Evolutionary conservation across 768 basidiomycete genomes (phyloP).

Genomic region (Phanerochaete carnosa): DNA sequence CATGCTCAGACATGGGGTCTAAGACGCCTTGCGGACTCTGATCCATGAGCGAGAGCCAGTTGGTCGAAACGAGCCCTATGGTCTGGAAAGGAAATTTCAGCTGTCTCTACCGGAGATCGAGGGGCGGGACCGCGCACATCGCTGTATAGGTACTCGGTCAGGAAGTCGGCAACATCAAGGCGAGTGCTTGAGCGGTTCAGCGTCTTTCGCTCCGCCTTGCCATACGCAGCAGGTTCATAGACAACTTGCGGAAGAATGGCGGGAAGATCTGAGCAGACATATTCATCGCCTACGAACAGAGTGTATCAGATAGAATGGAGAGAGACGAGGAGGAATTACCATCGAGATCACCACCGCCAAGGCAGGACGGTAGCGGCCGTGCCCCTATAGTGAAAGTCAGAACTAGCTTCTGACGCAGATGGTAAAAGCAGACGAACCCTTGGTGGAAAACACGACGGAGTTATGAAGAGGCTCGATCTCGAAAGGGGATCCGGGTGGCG

Average conservation of each 20-base stretch:
- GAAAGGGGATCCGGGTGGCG: slow-evolving; percentile 52
- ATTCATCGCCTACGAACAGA: slow-evolving; percentile 9
- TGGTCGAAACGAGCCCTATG: slow-evolving; percentile 54
- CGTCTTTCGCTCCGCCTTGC: slow-evolving; percentile 39
- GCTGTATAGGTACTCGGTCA: slow-evolving; percentile 61
- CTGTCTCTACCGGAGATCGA: neutral
- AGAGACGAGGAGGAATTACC: slow-evolving; percentile 36
- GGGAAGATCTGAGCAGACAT: slow-evolving; percentile 2
- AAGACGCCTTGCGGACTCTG: slow-evolving; percentile 39
- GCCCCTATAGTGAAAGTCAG: slow-evolving; percentile 33
- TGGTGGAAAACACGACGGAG: slow-evolving; percentile 60
- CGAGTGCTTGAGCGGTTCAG: slow-evolving; percentile 47
- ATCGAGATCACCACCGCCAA: slow-evolving; percentile 72
- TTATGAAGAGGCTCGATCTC: slow-evolving; percentile 50
- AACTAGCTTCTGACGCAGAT: neutral
- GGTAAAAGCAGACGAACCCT: slow-evolving; percentile 34
- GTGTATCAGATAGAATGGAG: slow-evolving; percentile 40
- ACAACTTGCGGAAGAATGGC: slow-evolving; percentile 22
- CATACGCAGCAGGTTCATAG: slow-evolving; percentile 43
- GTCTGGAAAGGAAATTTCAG: slow-evolving; percentile 28
- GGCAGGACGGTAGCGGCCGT: slow-evolving; percentile 57
- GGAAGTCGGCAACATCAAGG: slow-evolving; percentile 60
- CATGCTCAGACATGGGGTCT: slow-evolving; percentile 42
- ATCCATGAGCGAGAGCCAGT: slow-evolving; percentile 61
- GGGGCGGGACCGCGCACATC: slow-evolving; percentile 27